phyloP scores from a whole-genome alignment of 306 rosid genomes.

The Sesbania bispinosa region DNA sequence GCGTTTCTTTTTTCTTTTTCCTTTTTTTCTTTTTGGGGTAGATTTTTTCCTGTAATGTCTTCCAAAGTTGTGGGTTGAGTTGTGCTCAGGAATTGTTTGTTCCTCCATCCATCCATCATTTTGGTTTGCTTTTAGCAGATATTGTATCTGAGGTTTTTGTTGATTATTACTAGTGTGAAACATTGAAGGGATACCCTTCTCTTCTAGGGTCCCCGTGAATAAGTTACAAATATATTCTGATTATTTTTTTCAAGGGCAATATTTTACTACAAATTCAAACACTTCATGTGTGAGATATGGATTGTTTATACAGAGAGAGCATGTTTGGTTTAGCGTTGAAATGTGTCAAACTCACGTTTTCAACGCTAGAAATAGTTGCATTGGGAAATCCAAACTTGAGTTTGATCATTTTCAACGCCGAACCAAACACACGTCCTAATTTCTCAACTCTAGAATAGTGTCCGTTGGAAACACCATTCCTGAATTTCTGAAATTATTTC shows the following conservation, averaged over 20 bases:
- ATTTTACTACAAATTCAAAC: conserved; percentile 32
- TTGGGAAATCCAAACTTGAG: too few relatives aligned
- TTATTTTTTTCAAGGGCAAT: conserved; percentile 37
- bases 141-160: conserved; percentile 64
- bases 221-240: conserved; percentile 53
- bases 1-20: conserved; percentile 20
- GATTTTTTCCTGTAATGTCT: conserved; percentile 62
- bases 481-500: too few relatives aligned
- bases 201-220: conserved; percentile 72
- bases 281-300: conserved; percentile 17
- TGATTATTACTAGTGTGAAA: conserved; percentile 72
- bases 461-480: too few relatives aligned
- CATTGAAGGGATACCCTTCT: conserved; percentile 67
- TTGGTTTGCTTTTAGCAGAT: conserved; percentile 60
- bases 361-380: too few relatives aligned
- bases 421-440: too few relatives aligned
- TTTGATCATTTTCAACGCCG: too few relatives aligned
- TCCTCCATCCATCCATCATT: conserved; percentile 44
- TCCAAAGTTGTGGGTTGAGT: conserved; percentile 53
- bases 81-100: conserved; percentile 59
- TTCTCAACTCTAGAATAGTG: too few relatives aligned
- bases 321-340: too few relatives aligned
- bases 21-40: too few relatives aligned
- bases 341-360: too few relatives aligned
- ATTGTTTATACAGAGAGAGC: neutral